Evolutionary conservation across 2,329 filamentous ascomycete species (phyloP), one percentile per base, ranked within the genome.

Genomic region (Rhinocladiella similis): DNA sequence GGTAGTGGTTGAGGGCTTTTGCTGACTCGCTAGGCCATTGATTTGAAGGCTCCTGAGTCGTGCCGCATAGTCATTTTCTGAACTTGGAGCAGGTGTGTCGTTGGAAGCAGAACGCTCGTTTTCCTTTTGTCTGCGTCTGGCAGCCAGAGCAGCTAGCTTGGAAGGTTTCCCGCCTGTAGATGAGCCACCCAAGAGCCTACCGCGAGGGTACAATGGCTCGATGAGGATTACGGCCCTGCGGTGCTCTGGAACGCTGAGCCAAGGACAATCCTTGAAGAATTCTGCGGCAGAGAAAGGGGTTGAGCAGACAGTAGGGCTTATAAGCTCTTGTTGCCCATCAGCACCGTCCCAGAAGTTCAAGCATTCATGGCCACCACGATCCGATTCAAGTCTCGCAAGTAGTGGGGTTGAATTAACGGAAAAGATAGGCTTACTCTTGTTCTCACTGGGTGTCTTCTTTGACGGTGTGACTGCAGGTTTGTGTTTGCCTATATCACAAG

Each of bases 121-220:
- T 13, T 85, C 86, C 72, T 91, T 96, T 46, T 65, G 59, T 48
- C 73, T 90, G 92, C 91, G 83, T 52, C 90, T 88, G 33, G 91
- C 91, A 50, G 93, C 92, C 41, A 99, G 77, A 47, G 91, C 91
- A 66, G 96, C 93, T 45, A 99, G 78, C 68, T 99, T 99, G 4
- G 93, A 96, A 72, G 89, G 81, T 68, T 92, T 94, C 2, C 83
- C 80, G 12, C 75, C 75, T 47, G 83, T 81, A n/a, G 72, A 81
- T 7, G 85, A 83, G 33, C 94, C 95, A 27, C 94, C 95, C 2
- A 96, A 73, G 0, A 99, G 78, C 1, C 91, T 88, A 16, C 86
- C 83, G 47, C 75, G 77, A 51, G 82, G 85, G 60, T 75, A 75
- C 35, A 81, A 56, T 72, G 80, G 83, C 39, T 86, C 79, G 48